These are phyloP conservation scores for Leucosporidium creatinivorum DNA, from an alignment of 768 basidiomycete genomes.

Conservation along the genomic window DNA sequence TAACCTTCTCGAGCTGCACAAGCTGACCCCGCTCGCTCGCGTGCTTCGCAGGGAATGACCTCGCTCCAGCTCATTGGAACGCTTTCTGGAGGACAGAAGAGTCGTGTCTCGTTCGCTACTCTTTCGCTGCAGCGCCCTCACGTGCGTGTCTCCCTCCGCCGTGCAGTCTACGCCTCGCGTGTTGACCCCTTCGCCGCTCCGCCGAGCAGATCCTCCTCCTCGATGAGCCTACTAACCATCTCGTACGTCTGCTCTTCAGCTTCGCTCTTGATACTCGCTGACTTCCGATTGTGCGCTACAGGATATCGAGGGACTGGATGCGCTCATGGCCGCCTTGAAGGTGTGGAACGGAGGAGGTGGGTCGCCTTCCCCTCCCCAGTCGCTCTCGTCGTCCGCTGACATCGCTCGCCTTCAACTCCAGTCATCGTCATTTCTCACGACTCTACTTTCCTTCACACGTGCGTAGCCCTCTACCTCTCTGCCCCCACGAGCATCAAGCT, in stretches of 20 bases:
- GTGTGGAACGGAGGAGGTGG: constrained; percentile 40
- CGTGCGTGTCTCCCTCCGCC: constrained; percentile 1
- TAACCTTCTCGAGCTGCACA: background rate
- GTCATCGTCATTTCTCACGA: constrained; percentile 35
- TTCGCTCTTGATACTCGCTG: too few species aligned
- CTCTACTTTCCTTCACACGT: constrained; percentile 18
- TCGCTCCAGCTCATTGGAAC: constrained; percentile 79
- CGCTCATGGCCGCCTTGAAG: constrained; percentile 68
- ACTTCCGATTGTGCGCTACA: constrained; percentile 36
- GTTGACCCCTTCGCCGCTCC: too few species aligned
- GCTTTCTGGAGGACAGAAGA: constrained; percentile 90
- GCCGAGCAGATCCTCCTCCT: constrained; percentile 58
- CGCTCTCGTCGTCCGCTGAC: background rate
- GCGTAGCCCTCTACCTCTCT: background rate
- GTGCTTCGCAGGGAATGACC: constrained; percentile 31
- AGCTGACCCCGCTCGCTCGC: background rate
- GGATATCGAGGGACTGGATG: constrained; percentile 78
- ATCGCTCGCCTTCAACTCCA: background rate
- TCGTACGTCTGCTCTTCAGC: constrained; percentile 1
- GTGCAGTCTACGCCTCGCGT: too few species aligned
- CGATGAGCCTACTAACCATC: constrained; percentile 56
- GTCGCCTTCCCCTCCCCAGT: background rate
- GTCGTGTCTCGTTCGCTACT: constrained; percentile 82
- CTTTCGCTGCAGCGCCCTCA: constrained; percentile 77
- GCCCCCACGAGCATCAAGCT: background rate